Base-by-base conservation (phyloP, 257 asterid species). In the Solanum ahanhuiri region DNA sequence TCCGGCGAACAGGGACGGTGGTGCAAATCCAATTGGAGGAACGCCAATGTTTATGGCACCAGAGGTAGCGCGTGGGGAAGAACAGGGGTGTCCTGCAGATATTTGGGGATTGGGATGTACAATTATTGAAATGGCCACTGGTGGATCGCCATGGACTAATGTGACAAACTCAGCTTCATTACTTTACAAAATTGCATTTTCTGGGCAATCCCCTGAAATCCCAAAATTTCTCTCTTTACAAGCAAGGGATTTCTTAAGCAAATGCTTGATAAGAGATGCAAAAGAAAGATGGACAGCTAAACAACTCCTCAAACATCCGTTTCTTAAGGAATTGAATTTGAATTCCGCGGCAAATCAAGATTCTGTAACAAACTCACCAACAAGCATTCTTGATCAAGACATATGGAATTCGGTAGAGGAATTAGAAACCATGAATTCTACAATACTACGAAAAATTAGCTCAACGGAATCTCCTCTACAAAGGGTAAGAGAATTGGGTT, bases 31-130 rank as follows among this genome's bases (percentile, higher is more conserved):
- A 15, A 63, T 88, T 10, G 93, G 97, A 0, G 97, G 97, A 51
- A 94, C 98, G 2, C 99, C 99, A 31, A 82, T 92, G 91, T 96
- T 87, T 83, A 96, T 96, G 99, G 90, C 97, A 9, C 99, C 99
- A 35, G 99, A 96, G 86, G 97, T 90, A 0, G 96, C 93, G 22
- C 91, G 93, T 0, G 97, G 97, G 41, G 94, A 92, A 39, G 92
- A 92, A 45, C 99, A 94, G 86, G 90, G 95, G 12, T 93, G 84
- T n/a, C 86, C 97, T 0, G 95, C 94, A 3, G 99, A 96, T 87
- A 87, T 96, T 1, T 96, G 99, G 99, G 98, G 95, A 12, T 31
- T 95, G 25, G 99, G 98, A 1, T 96, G 98, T 86, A 95, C 97
- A 9, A 79, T 95, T 11, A 89, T 96, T 4, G 98, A 95, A 85